These are phyloP conservation scores for Allium sativum DNA, from an alignment of 106 monocot species.

Conservation along the genomic window DNA sequence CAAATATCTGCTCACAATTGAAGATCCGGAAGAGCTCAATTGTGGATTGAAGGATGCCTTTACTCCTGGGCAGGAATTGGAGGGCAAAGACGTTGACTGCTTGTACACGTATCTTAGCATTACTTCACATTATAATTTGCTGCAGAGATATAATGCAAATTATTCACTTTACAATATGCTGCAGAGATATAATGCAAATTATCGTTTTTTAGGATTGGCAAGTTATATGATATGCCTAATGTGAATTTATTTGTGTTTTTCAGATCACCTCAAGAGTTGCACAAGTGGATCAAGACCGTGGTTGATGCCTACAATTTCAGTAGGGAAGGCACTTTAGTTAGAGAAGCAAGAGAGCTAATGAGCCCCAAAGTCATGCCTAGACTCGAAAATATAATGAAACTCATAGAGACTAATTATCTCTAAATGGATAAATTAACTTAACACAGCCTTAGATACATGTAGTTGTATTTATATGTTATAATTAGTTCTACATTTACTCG, in stretches of 20 bases:
- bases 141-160: no score
- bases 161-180: no score
- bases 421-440: constrained; percentile 1
- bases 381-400: constrained; percentile 57
- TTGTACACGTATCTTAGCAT: constrained; percentile 58
- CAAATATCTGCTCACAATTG: constrained; percentile 66
- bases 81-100: constrained; percentile 75
- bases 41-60: constrained; percentile 74
- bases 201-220: no score
- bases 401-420: constrained; percentile 62
- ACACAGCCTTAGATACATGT: no score
- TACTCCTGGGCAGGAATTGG: constrained; percentile 68
- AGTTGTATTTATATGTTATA: no score
- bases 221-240: no score
- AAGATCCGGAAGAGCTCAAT: constrained; percentile 60
- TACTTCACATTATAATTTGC: background rate
- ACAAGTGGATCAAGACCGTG: constrained; percentile 64
- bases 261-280: constrained; percentile 70
- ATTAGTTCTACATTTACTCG: no score
- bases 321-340: constrained; percentile 71
- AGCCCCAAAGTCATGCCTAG: constrained; percentile 63
- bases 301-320: constrained; percentile 85
- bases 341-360: constrained; percentile 88
- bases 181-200: no score
- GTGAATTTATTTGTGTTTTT: constrained; percentile 8